Conservation (phyloP, 108 stramenopile species). For the Cyclotella atomus region DNA sequence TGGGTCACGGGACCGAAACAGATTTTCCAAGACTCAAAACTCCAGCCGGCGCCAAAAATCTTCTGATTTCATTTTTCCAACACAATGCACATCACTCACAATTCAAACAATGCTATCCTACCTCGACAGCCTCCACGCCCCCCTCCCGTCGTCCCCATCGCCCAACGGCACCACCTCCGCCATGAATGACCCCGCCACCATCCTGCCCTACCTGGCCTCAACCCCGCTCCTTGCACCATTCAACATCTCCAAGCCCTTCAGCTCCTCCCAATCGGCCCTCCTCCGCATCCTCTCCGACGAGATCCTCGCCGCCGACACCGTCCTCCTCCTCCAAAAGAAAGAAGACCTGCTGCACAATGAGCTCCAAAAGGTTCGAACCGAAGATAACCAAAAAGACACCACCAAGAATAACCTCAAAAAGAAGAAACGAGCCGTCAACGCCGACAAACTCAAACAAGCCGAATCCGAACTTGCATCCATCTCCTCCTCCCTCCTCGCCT, state of each 20-base stretch:
- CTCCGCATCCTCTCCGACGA: slow-evolving; percentile 1
- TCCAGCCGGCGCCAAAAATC: no score
- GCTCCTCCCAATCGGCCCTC: background rate
- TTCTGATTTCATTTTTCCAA: no score
- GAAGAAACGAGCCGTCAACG: background rate
- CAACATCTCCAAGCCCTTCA: background rate
- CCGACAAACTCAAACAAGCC: background rate
- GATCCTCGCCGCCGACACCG: background rate
- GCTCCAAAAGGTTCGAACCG: slow-evolving; percentile 13
- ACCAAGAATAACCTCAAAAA: slow-evolving; percentile 13
- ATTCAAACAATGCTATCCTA: no score
- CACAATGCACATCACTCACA: no score
- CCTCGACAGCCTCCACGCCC: no score
- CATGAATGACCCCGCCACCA: no score
- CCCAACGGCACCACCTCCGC: no score
- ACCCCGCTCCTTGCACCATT: slow-evolving; percentile 6
- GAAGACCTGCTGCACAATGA: slow-evolving; percentile 18
- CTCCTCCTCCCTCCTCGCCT: background rate
- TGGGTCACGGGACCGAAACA: no score
- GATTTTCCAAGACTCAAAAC: no score
- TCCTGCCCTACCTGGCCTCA: background rate
- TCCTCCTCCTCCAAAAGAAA: slow-evolving; percentile 1
- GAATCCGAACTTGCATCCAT: slow-evolving; percentile 1
- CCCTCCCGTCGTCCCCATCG: no score
- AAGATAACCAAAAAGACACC: background rate